phyloP scores from a whole-genome alignment of 495 filamentous ascomycete species.

The Schizothecium vesticola region DNA sequence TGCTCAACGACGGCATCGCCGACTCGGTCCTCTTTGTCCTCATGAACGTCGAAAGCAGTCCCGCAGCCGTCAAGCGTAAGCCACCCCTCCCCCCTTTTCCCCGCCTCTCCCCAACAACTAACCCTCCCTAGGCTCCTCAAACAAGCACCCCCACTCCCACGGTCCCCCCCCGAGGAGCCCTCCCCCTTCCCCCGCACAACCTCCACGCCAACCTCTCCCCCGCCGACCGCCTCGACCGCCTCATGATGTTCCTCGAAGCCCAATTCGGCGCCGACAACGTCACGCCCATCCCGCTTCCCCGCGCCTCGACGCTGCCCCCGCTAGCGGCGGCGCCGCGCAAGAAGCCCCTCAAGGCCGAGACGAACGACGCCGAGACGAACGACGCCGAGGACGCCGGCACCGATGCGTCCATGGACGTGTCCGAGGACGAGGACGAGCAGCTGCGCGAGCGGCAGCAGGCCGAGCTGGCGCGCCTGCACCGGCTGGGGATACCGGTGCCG shows the following conservation, averaged over 20 bases:
- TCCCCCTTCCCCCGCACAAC: conserved; percentile 47
- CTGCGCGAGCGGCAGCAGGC: conserved; percentile 40
- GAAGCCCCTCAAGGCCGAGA: conserved; percentile 26
- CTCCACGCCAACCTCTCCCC: conserved; percentile 66
- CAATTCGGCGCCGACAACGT: conserved; percentile 82
- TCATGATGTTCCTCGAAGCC: conserved; percentile 93
- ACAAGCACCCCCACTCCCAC: conserved; percentile 56
- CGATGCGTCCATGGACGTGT: conserved; percentile 35
- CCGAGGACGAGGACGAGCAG: conserved; percentile 38
- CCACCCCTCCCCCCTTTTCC: background rate
- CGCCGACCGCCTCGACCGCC: conserved; percentile 68
- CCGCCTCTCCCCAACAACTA: background rate
- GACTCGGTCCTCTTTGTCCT: conserved; percentile 92
- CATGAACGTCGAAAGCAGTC: conserved; percentile 82
- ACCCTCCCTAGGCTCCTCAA: conserved; percentile 38
- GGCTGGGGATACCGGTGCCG: conserved; percentile 79
- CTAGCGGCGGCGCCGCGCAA: conserved; percentile 13
- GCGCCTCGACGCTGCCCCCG: conserved; percentile 33
- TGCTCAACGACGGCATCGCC: conserved; percentile 94
- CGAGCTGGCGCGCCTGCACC: conserved; percentile 63
- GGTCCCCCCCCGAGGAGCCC: conserved; percentile 22
- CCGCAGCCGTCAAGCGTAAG: conserved; percentile 90
- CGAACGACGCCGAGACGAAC: too few species aligned
- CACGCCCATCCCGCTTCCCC: conserved; percentile 65
- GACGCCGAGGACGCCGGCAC: conserved; percentile 21